Base-by-base conservation (phyloP, 2,329 filamentous ascomycete genomes). In the Hawksworthiomyces lignivorus region DNA sequence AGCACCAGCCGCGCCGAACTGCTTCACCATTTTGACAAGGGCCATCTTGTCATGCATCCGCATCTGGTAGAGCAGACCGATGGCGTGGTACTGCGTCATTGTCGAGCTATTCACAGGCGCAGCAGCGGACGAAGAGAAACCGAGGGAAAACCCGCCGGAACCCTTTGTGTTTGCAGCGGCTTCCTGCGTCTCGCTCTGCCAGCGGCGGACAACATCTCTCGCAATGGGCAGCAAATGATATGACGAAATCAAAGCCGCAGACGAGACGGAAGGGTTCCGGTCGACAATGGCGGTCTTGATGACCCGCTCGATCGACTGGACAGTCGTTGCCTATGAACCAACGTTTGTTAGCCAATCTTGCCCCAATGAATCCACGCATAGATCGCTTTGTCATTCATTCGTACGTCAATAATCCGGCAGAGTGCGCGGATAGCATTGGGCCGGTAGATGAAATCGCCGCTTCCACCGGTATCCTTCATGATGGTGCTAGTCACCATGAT, bases 401-500 rank as follows among this genome's bases (percentile, higher is more conserved):
- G 8, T 12, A 90, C 87, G 69, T 96, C 88, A 59, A 97, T 97
- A 59, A 98, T 95, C 53, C 92, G 84, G 70, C 90, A 97, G 53
- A 97, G 73, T 29, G 90, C 89, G 55, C 92, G 78, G 60, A 97
- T 97, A 49, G 92, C 90, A 69, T 98, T 98, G 39, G 92, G 87
- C 56, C 92, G 78, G 70, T 89, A 96, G 43, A 96, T 80, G 40
- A 89, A 84, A 60, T 97, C 92, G 58, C 87, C 96, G 57, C 89
- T 87, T 50, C 94, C 88, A 39, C 89, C 88, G 10, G 90, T 96
- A 63, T 98, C 92, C 73, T 98, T 98, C 92, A 97, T 98, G 55
- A 98, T 96, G 54, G 90, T 96, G 67, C 87, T 94, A 15, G 92
- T 98, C 48, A 96, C 92, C 92, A 98, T 97, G 62, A 98, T 98